Evolutionary conservation across 2,329 filamentous ascomycete species (phyloP).

Genomic region (Fusarium equiseti): DNA sequence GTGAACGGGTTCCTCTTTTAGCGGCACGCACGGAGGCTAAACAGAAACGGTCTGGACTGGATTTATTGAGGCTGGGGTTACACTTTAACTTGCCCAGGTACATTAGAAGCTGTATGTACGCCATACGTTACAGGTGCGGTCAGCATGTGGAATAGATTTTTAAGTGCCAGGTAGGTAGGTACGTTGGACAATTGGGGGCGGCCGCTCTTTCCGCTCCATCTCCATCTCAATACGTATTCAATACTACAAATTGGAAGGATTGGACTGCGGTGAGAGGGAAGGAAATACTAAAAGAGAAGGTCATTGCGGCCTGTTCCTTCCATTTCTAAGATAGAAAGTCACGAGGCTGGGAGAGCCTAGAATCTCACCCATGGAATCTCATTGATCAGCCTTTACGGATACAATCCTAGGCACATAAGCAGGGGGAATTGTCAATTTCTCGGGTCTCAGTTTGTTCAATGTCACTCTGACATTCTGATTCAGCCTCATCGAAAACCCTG

Average conservation of each 20-base stretch:
- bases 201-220: slow-evolving; percentile 13
- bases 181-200: background rate
- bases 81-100: background rate
- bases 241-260: slow-evolving; percentile 8
- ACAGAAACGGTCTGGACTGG: slow-evolving; percentile 3
- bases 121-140: background rate
- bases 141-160: background rate
- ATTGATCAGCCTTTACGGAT: background rate
- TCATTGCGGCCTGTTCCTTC: background rate
- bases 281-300: background rate
- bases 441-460: slow-evolving; percentile 12
- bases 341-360: slow-evolving; percentile 28
- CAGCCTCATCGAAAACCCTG: slow-evolving; percentile 16
- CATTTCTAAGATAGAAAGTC: slow-evolving; percentile 21
- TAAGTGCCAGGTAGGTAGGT: background rate
- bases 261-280: slow-evolving; percentile 19
- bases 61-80: slow-evolving; percentile 4
- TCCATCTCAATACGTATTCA: background rate
- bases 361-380: background rate
- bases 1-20: slow-evolving; percentile 23
- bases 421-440: background rate
- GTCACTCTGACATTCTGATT: slow-evolving; percentile 32
- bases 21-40: slow-evolving; percentile 15
- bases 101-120: background rate
- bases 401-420: background rate